These are phyloP conservation scores for Blastocystis sp. DNA, from an alignment of 352 stramenopile genomes.

Conservation along the genomic window DNA sequence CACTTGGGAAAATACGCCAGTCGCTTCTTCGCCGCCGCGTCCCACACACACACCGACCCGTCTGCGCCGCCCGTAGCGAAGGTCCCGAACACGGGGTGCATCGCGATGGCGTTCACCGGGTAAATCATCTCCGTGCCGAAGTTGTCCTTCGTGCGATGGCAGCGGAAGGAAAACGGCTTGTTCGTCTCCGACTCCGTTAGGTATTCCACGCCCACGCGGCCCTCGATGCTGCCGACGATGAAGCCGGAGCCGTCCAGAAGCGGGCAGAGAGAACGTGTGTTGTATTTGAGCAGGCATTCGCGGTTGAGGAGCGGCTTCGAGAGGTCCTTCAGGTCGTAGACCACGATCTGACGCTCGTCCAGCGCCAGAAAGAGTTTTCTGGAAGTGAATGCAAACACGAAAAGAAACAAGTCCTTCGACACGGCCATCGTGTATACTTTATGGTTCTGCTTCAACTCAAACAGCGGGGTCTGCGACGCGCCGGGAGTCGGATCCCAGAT, in stretches of 20 bases:
- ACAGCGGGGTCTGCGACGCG: background rate
- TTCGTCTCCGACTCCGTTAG: slow-evolving; percentile 66
- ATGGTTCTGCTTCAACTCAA: slow-evolving; percentile 61
- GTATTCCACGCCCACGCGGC: slow-evolving; percentile 87
- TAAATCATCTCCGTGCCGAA: slow-evolving; percentile 68
- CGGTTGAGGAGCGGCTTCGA: slow-evolving; percentile 64
- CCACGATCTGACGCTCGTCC: slow-evolving; percentile 62
- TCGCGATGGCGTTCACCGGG: slow-evolving; percentile 84
- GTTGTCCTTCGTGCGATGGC: slow-evolving; percentile 74
- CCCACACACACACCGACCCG: slow-evolving; percentile 64
- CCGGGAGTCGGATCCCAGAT: background rate
- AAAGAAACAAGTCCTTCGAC: slow-evolving; percentile 56
- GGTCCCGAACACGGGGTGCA: slow-evolving; percentile 80
- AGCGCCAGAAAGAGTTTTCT: slow-evolving; percentile 20
- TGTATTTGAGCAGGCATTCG: slow-evolving; percentile 76
- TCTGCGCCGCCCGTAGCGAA: slow-evolving; percentile 87
- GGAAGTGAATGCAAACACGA: slow-evolving; percentile 59
- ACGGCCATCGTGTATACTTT: slow-evolving; percentile 69
- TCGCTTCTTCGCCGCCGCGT: slow-evolving; percentile 81
- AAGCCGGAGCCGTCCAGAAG: slow-evolving; percentile 69
- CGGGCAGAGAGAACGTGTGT: slow-evolving; percentile 73
- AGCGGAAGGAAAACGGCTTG: slow-evolving; percentile 92
- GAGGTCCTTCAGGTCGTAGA: slow-evolving; percentile 73
- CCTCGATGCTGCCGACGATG: slow-evolving; percentile 83
- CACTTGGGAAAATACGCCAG: slow-evolving; percentile 68